These are phyloP conservation scores for Blastomyces gilchristii DNA, from an alignment of 2,329 filamentous ascomycete genomes.

Conservation along the genomic window DNA sequence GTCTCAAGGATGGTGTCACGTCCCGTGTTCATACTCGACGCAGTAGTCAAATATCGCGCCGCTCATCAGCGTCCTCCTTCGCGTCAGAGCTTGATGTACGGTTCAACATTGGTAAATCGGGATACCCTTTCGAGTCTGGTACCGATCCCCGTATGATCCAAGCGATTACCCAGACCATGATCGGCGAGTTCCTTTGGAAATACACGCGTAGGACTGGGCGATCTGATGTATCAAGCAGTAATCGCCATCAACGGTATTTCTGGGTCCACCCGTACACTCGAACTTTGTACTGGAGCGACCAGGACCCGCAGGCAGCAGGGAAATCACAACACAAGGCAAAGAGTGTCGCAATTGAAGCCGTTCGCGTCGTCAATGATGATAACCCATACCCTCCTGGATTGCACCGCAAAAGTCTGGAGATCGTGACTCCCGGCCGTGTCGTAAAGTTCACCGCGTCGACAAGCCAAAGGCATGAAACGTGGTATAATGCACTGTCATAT, in stretches of 20 bases:
- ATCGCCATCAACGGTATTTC: conserved; percentile 89
- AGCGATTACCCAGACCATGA: conserved; percentile 98
- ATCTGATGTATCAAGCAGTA: conserved; percentile 67
- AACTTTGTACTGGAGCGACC: conserved; percentile 92
- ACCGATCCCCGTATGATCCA: conserved; percentile 98
- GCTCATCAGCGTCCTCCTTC: conserved; percentile 90
- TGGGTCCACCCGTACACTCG: conserved; percentile 98
- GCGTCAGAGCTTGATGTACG: conserved; percentile 84
- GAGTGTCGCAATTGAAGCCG: conserved; percentile 87
- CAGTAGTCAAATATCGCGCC: conserved; percentile 45
- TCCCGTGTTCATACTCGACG: conserved; percentile 39
- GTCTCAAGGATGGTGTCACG: conserved; percentile 48
- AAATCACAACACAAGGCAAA: conserved; percentile 68
- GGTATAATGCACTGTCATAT: conserved; percentile 96
- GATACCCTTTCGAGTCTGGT: conserved; percentile 53
- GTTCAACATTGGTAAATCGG: conserved; percentile 62
- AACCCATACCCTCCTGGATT: conserved; percentile 92
- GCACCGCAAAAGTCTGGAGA: conserved; percentile 84
- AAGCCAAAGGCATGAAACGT: conserved; percentile 89
- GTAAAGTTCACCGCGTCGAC: conserved; percentile 94
- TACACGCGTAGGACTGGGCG: conserved; percentile 94
- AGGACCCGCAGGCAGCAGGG: conserved; percentile 71
- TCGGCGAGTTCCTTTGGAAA: conserved; percentile 97
- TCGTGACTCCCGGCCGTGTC: conserved; percentile 76
- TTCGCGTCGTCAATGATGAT: conserved; percentile 84